A percentile compares a stretch with the other conserved stretches of the same genome.
phyloP scores from a whole-genome alignment of 306 rosid genomes.

The Medicago truncatula region MtrunA17r5.0-ANR NC_053045.1:8522001-8522500 shows the following conservation, averaged over 20 bases:
- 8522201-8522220: conserved; percentile 5
- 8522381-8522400: conserved; percentile 24
- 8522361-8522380: background rate
- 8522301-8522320: background rate
- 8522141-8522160: background rate
- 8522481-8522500: conserved; percentile 4
- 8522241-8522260: conserved; percentile 9
- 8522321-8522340: conserved; percentile 14
- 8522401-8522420: conserved; percentile 16
- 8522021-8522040: conserved; percentile 75
- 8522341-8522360: conserved; percentile 3
- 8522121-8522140: conserved; percentile 3
- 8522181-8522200: conserved; percentile 26
- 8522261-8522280: conserved; percentile 29
- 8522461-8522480: conserved; percentile 24
- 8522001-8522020: conserved; percentile 53
- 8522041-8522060: conserved; percentile 87
- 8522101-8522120: conserved; percentile 19
- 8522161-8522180: conserved; percentile 10
- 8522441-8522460: conserved; percentile 29
- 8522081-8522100: conserved; percentile 52
- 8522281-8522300: background rate
- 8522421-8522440: conserved; percentile 22
- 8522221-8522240: conserved; percentile 3
- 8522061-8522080: conserved; percentile 79